Conservation (phyloP, 208 protist genomes). For the Porcisia deanei region DNA sequence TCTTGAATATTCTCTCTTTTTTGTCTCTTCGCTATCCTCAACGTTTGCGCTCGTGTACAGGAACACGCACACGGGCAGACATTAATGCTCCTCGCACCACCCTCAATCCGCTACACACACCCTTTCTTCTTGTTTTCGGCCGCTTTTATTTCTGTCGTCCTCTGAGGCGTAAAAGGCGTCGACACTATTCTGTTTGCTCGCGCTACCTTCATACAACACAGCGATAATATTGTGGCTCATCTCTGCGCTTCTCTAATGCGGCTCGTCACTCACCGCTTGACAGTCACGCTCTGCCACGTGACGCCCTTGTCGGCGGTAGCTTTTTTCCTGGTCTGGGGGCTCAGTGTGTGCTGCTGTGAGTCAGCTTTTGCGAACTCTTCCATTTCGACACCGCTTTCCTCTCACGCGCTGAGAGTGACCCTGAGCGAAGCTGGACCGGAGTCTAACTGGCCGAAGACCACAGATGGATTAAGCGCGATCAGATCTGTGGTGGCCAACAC, state of each 20-base stretch:
- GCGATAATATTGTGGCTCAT: neutral
- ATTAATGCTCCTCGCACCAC: neutral
- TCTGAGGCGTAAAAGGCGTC: neutral
- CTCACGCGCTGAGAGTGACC: conserved; percentile 42
- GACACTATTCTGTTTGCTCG: neutral
- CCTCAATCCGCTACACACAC: neutral
- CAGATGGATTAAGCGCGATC: conserved; percentile 11
- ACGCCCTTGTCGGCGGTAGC: neutral
- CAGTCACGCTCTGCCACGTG: neutral
- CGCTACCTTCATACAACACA: neutral
- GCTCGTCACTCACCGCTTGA: neutral
- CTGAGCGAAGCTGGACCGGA: conserved; percentile 36
- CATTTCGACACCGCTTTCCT: conserved; percentile 15
- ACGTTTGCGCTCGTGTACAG: neutral
- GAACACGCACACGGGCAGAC: neutral
- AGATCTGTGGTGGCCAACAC: conserved; percentile 24
- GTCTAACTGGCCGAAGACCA: conserved; percentile 33
- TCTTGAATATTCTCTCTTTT: neutral
- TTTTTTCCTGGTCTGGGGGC: neutral
- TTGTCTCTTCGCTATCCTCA: too few species aligned
- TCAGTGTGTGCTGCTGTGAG: neutral
- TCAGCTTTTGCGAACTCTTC: neutral
- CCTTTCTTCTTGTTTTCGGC: too few species aligned
- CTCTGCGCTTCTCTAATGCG: neutral
- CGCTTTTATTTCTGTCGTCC: neutral